Base-by-base conservation (phyloP, 2,329 filamentous ascomycete genomes). In the Coniochaeta prunicola region DNA sequence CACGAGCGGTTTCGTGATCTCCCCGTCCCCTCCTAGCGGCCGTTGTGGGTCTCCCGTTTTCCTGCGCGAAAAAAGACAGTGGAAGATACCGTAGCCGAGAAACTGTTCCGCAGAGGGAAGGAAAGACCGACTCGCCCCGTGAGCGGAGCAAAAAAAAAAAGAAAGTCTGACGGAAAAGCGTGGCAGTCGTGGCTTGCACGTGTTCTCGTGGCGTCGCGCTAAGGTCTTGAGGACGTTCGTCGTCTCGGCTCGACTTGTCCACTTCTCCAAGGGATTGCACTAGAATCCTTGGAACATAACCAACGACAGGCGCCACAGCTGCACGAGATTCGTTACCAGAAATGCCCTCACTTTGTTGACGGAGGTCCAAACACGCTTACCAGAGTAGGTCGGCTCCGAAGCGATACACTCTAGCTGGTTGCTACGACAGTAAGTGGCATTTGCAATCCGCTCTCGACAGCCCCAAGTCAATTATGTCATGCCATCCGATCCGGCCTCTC, bases 151-250 rank as follows among this genome's bases (percentile, higher is more conserved):
- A 56, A 38, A 56, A 56, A 33, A 17, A 56, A 34, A 38, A 28
- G n/a, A 56, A 34, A 38, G 19, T 30, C 50, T 30, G 21, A 31
- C 26, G 26, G 50, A 5, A n/a, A n/a, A 31, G 30, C 50, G 50
- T 30, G 50, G 30, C 50, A 45, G 40, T 24, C 40, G 40, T 45
- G 40, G 40, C 40, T 45, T 38, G 53, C 53, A 56, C 53, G 53
- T 56, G 53, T 56, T 56, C 53, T 38, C 53, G 53, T 56, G 53
- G 53, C n/a, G 24, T n/a, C 9, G 6, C 26, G 26, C 50, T 53
- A 28, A 34, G 21, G 4, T 19, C 13, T 19, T 9, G n/a, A 56
- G 53, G 34, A 19, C 53, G 34, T 15, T 31, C 15, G 53, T 12
- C 21, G 7, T 24, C 33, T 56, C 53, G 53, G 53, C 53, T 56